A percentile compares a stretch with the other conserved stretches of the same genome.
These are phyloP conservation scores for Plasmodium yoelii DNA, from an alignment of 169 alveolate species.

Conservation along the genomic window DNA sequence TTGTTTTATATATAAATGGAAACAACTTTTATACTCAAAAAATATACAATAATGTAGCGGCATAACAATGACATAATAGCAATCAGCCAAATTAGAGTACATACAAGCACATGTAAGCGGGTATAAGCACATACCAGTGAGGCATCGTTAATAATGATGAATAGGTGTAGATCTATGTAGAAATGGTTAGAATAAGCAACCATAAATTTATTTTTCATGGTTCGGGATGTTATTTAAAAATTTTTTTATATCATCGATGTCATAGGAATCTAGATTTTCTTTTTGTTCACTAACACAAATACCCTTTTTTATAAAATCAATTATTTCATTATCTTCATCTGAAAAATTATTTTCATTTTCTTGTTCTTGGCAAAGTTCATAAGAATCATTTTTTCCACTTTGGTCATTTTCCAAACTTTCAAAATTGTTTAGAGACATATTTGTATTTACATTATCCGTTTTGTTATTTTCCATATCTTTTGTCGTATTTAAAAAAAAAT, in stretches of 20 bases:
- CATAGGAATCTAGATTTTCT: neutral
- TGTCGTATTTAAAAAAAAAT: conserved; percentile 9
- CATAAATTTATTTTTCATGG: no score
- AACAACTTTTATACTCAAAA: no score
- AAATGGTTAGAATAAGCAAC: no score
- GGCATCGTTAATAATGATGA: no score
- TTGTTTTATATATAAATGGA: no score
- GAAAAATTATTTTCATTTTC: conserved; percentile 29
- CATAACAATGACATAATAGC: no score
- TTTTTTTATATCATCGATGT: conserved; percentile 30
- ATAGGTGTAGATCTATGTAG: no score
- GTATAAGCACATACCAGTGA: no score
- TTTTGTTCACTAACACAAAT: neutral
- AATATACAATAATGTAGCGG: no score
- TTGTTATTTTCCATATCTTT: neutral
- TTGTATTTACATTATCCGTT: neutral
- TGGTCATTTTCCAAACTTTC: neutral
- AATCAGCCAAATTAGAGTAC: no score
- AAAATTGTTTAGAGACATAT: neutral
- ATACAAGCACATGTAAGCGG: no score
- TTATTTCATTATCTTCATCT: conserved; percentile 64
- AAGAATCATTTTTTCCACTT: neutral
- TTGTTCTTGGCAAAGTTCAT: neutral
- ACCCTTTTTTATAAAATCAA: conserved; percentile 52
- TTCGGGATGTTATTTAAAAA: conserved; percentile 4